Conservation (phyloP, 768 basidiomycete genomes). For the Exidia glandulosa region DNA sequence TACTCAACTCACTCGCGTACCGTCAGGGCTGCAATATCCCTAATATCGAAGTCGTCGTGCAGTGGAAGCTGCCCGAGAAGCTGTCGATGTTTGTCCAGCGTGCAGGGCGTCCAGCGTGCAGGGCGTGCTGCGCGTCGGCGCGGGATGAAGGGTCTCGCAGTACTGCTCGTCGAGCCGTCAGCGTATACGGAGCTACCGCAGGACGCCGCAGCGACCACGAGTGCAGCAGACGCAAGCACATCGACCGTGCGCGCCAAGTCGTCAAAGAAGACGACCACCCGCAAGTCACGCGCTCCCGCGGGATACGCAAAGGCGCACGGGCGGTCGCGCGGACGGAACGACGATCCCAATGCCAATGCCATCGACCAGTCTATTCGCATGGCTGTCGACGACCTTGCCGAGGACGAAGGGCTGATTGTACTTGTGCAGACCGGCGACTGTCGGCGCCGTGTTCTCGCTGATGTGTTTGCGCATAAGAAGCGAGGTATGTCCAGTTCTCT, state of each 20-base stretch:
- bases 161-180: conserved; percentile 1
- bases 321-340: conserved; percentile 1
- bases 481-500: too few species aligned
- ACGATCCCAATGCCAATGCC: neutral
- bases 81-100: conserved; percentile 12
- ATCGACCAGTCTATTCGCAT: neutral
- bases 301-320: neutral
- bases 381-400: conserved; percentile 3
- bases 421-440: conserved; percentile 21
- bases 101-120: conserved; percentile 11
- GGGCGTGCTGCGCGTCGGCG: conserved; percentile 7
- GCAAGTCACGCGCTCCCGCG: neutral
- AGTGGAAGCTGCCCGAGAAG: conserved; percentile 11
- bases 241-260: too few species aligned
- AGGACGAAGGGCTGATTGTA: conserved; percentile 19
- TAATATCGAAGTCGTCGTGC: conserved; percentile 13
- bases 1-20: neutral
- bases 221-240: too few species aligned
- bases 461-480: too few species aligned
- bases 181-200: neutral
- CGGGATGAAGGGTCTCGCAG: neutral
- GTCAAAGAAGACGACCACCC: too few species aligned
- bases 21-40: conserved; percentile 13
- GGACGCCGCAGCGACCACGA: neutral
- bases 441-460: conserved; percentile 1